These are phyloP conservation scores for Xylaria sp. DNA, from an alignment of 495 filamentous ascomycete genomes.

Conservation along the genomic window DNA sequence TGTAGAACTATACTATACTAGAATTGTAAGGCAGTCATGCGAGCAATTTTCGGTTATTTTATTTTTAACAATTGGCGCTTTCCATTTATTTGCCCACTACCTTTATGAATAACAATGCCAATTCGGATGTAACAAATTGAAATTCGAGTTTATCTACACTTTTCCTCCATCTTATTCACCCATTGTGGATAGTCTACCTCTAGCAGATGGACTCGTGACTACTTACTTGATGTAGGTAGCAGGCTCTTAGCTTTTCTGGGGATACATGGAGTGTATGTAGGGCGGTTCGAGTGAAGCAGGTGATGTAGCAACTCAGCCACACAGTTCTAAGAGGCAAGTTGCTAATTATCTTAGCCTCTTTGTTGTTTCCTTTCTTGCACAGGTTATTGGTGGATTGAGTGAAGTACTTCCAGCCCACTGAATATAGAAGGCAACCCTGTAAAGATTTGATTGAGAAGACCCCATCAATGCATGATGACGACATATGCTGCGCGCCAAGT, in stretches of 20 bases:
- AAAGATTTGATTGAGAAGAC: neutral
- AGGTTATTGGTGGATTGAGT: neutral
- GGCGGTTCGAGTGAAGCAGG: too few relatives aligned
- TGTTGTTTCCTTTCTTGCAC: neutral
- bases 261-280: too few relatives aligned
- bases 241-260: neutral
- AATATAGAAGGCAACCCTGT: neutral
- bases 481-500: neutral
- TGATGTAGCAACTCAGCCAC: neutral
- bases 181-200: neutral
- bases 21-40: neutral
- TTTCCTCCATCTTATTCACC: neutral
- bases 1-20: too few relatives aligned
- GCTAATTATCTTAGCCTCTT: neutral
- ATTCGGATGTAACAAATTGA: neutral
- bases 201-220: neutral
- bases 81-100: neutral
- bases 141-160: neutral
- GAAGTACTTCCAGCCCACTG: neutral
- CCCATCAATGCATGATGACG: slow-evolving; percentile 5
- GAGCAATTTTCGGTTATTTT: neutral
- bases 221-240: neutral
- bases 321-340: neutral
- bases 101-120: neutral
- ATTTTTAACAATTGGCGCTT: neutral